phyloP scores from a whole-genome alignment of 2,329 filamentous ascomycete genomes.

The Exophiala phaeomuriformis region DNA sequence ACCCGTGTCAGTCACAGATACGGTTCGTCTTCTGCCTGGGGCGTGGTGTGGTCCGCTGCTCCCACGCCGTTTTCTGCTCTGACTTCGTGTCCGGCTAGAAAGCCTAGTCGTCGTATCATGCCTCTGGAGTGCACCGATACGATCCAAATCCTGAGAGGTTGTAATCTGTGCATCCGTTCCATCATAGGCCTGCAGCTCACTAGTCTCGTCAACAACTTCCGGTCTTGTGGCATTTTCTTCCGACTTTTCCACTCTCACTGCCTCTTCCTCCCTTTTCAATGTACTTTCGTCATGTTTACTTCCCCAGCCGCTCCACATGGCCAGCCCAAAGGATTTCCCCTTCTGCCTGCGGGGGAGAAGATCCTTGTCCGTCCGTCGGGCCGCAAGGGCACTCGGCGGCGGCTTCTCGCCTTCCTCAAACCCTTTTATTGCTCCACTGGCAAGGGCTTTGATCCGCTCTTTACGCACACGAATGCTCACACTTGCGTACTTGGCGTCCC shows the following conservation, averaged over 20 bases:
- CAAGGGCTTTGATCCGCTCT: slow-evolving; percentile 64
- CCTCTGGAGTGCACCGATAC: not conserved
- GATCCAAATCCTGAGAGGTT: not conserved
- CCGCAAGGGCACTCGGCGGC: slow-evolving; percentile 75
- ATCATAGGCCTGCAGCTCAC: not conserved
- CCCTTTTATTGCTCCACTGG: slow-evolving; percentile 57
- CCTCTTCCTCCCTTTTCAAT: slow-evolving; percentile 38
- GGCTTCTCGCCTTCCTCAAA: slow-evolving; percentile 67
- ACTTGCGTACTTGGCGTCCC: slow-evolving; percentile 64
- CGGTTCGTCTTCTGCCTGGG: slow-evolving; percentile 16
- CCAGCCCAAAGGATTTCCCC: slow-evolving; percentile 64
- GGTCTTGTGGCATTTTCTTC: too few relatives aligned
- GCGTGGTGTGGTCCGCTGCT: slow-evolving; percentile 1
- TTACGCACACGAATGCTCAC: slow-evolving; percentile 66
- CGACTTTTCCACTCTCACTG: slow-evolving; percentile 4
- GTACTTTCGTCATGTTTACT: slow-evolving; percentile 79
- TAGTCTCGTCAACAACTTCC: not conserved
- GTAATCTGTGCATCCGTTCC: not conserved
- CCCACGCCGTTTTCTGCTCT: slow-evolving; percentile 7
- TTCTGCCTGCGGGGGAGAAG: slow-evolving; percentile 36
- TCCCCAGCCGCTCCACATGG: slow-evolving; percentile 80
- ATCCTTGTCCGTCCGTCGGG: slow-evolving; percentile 50
- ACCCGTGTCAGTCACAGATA: slow-evolving; percentile 23
- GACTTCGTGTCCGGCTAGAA: slow-evolving; percentile 1
- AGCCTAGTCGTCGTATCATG: too few relatives aligned